Percentiles rank a stretch among this genome's conserved stretches.
phyloP scores from a whole-genome alignment of 2,329 filamentous ascomycete species.

The Penicillium sp. region DNA sequence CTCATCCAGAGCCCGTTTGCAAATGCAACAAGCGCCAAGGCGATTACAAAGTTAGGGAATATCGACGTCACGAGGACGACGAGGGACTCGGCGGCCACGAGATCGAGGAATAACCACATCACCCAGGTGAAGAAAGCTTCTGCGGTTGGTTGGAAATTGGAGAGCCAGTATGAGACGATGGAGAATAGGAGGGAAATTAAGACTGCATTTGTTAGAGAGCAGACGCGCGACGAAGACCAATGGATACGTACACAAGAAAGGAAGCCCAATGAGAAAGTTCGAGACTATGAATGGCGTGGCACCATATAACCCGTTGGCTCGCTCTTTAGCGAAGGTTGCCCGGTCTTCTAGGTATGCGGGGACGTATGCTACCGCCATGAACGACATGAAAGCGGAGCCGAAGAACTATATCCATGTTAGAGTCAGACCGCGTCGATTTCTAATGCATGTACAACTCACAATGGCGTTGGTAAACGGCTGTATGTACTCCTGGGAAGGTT shows the following conservation, averaged over 20 bases:
- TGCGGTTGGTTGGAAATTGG: conserved; percentile 67
- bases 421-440: neutral
- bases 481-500: conserved; percentile 68
- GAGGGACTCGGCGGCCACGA: conserved; percentile 77
- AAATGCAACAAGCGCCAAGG: conserved; percentile 77
- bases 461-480: conserved; percentile 81
- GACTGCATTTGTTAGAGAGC: conserved; percentile 45
- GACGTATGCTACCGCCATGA: conserved; percentile 82
- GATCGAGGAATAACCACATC: conserved; percentile 81
- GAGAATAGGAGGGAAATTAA: conserved; percentile 75
- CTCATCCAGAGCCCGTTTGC: conserved; percentile 90
- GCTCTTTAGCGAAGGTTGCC: conserved; percentile 70
- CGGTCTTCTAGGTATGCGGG: conserved; percentile 80
- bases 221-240: neutral
- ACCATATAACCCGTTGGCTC: conserved; percentile 77
- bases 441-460: conserved; percentile 34
- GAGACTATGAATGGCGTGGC: conserved; percentile 69
- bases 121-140: conserved; percentile 73
- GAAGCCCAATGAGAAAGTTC: conserved; percentile 79
- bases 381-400: conserved; percentile 72
- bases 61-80: conserved; percentile 73
- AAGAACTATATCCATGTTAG: conserved; percentile 53
- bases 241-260: conserved; percentile 63
- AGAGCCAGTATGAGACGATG: conserved; percentile 74
- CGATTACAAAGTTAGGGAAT: conserved; percentile 76